Conservation (phyloP, 116 monocot species). For the Phalaenopsis hybrid region DNA sequence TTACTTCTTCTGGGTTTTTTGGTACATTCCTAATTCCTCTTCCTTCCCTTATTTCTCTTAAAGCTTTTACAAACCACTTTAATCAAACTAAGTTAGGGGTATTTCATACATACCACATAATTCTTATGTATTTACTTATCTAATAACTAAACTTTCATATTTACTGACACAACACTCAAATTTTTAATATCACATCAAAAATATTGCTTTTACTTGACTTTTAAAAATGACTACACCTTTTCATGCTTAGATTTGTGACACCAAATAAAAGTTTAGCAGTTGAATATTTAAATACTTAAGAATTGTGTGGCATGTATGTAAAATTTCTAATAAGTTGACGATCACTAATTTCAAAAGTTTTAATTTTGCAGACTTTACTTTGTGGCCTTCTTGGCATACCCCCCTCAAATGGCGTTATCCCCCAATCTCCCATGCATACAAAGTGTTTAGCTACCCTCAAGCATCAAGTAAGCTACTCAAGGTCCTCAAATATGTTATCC, state of each 20-base stretch:
- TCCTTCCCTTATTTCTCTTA: neutral
- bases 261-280: no score
- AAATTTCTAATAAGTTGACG: no score
- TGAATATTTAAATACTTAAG: no score
- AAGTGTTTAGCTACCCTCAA: slow-evolving; percentile 74
- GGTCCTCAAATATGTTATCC: neutral
- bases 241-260: no score
- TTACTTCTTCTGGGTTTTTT: slow-evolving; percentile 63
- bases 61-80: neutral
- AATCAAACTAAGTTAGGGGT: neutral
- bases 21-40: slow-evolving; percentile 25
- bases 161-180: no score
- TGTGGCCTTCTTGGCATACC: slow-evolving; percentile 82
- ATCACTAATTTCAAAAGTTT: neutral
- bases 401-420: slow-evolving; percentile 78
- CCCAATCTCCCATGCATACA: slow-evolving; percentile 86
- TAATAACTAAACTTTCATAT: no score
- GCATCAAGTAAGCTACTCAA: slow-evolving; percentile 49
- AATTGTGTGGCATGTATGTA: no score
- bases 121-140: no score
- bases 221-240: no score
- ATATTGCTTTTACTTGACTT: no score
- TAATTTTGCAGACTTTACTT: slow-evolving; percentile 46
- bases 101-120: no score
- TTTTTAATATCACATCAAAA: no score